A percentile compares a stretch with the other conserved stretches of the same genome.
These are phyloP conservation scores for Diaporthe vexans DNA, from an alignment of 2,329 filamentous ascomycete species.

Conservation along the genomic window DNA sequence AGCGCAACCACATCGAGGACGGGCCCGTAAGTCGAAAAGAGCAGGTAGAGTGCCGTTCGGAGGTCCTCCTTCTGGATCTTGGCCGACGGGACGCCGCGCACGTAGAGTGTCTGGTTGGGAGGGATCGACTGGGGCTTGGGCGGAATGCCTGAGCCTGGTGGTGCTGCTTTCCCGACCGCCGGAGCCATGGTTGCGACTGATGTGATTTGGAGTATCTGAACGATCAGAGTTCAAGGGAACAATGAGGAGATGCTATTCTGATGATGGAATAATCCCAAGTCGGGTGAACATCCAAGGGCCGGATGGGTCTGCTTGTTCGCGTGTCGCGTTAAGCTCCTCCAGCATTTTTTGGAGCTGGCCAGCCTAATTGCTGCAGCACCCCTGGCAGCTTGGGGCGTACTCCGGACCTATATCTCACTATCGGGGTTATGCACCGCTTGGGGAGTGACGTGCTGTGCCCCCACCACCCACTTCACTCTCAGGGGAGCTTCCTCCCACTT, in stretches of 20 bases:
- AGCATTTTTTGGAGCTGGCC: slow-evolving; percentile 35
- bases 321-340: slow-evolving; percentile 35
- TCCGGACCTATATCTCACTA: slow-evolving; percentile 32
- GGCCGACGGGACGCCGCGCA: slow-evolving; percentile 86
- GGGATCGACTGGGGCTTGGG: slow-evolving; percentile 43
- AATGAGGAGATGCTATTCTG: background rate
- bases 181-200: slow-evolving; percentile 29
- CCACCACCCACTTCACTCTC: slow-evolving; percentile 34
- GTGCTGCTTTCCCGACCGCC: slow-evolving; percentile 37
- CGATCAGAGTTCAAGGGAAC: background rate
- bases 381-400: slow-evolving; percentile 39
- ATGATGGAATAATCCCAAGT: background rate
- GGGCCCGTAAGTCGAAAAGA: slow-evolving; percentile 94
- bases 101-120: slow-evolving; percentile 76
- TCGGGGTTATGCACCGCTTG: slow-evolving; percentile 40
- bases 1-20: slow-evolving; percentile 93
- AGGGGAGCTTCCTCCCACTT: slow-evolving; percentile 27
- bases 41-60: slow-evolving; percentile 87
- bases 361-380: background rate
- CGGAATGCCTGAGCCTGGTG: slow-evolving; percentile 39
- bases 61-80: slow-evolving; percentile 93
- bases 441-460: slow-evolving; percentile 34
- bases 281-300: slow-evolving; percentile 31
- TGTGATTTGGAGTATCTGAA: background rate
- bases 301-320: background rate